These are phyloP conservation scores for Venturiaceae sp. DNA, from an alignment of 2,329 filamentous ascomycete species.

Conservation along the genomic window DNA sequence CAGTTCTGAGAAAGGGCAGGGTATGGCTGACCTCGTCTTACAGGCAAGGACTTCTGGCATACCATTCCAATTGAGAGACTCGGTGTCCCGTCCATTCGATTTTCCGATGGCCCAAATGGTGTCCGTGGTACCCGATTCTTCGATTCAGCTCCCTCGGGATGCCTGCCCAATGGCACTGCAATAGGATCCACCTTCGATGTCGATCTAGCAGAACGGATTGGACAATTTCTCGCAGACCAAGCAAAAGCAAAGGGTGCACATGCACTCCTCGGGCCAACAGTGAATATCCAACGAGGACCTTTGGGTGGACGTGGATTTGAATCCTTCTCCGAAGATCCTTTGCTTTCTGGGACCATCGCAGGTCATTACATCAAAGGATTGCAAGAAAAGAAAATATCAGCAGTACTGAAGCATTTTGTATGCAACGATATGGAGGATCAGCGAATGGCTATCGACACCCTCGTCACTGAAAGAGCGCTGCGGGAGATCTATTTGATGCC, in stretches of 20 bases:
- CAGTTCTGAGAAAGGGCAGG: too few relatives aligned
- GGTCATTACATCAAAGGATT: not conserved
- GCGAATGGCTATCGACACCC: constrained; percentile 30
- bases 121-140: constrained; percentile 61
- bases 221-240: constrained; percentile 43
- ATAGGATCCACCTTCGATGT: constrained; percentile 50
- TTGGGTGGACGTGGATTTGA: constrained; percentile 19
- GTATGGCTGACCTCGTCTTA: too few relatives aligned
- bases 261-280: constrained; percentile 50
- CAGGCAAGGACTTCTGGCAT: not conserved
- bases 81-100: constrained; percentile 53
- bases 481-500: constrained; percentile 6
- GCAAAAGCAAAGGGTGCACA: constrained; percentile 48
- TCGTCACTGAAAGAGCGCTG: constrained; percentile 22
- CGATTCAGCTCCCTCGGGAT: constrained; percentile 52
- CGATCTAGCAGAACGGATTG: constrained; percentile 41
- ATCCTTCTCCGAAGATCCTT: constrained; percentile 18
- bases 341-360: constrained; percentile 15
- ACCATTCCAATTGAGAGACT: constrained; percentile 46
- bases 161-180: constrained; percentile 49
- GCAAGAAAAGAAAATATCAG: not conserved
- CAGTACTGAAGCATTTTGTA: constrained; percentile 24
- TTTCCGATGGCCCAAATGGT: constrained; percentile 61
- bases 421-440: constrained; percentile 38
- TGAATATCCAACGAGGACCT: constrained; percentile 52